phyloP scores from a whole-genome alignment of 768 basidiomycete genomes.

The Russula earlei region DNA sequence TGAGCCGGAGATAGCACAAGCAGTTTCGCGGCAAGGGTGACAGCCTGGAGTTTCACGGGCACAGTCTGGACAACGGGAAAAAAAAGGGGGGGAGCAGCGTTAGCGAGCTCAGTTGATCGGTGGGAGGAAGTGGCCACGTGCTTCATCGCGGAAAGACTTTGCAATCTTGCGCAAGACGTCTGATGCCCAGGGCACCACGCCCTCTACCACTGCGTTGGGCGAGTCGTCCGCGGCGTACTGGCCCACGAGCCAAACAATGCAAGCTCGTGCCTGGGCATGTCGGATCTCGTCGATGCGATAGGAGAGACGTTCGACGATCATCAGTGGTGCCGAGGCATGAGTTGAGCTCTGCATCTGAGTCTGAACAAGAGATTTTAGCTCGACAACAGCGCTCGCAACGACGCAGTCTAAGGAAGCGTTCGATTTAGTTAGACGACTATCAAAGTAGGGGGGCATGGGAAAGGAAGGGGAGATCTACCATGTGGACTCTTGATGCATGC shows the following conservation, averaged over 20 bases:
- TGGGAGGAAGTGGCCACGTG: conserved; percentile 24
- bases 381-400: conserved; percentile 73
- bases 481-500: conserved; percentile 67
- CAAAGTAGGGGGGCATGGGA: background rate
- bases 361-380: conserved; percentile 79
- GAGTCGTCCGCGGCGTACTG: conserved; percentile 61
- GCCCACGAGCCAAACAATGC: conserved; percentile 88
- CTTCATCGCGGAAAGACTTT: conserved; percentile 67
- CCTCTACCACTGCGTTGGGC: conserved; percentile 34
- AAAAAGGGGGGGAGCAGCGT: background rate
- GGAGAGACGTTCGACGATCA: conserved; percentile 73
- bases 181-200: conserved; percentile 72
- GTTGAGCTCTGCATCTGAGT: conserved; percentile 39
- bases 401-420: conserved; percentile 48
- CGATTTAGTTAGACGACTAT: background rate
- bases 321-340: conserved; percentile 32
- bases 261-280: conserved; percentile 75
- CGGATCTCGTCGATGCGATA: conserved; percentile 68
- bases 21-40: conserved; percentile 83
- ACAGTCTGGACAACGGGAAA: conserved; percentile 34
- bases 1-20: conserved; percentile 56
- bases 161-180: conserved; percentile 79
- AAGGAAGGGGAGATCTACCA: conserved; percentile 30
- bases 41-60: conserved; percentile 70
- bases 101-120: background rate